Conservation (phyloP, 1,284 basidiomycete genomes). For the Sanguinoderma infundibulare region DNA sequence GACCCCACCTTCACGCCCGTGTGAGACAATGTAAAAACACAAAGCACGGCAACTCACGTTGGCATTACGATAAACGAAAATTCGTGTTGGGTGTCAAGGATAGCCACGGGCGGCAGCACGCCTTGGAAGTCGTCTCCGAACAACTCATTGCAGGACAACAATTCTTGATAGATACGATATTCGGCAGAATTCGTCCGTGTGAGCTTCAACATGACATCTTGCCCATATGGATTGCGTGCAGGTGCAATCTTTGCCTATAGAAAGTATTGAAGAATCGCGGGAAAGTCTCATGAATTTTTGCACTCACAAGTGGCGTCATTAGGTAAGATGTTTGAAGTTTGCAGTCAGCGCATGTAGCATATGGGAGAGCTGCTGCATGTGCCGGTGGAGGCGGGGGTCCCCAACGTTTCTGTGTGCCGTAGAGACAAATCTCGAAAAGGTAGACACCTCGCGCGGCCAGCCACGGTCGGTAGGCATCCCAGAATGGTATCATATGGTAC, state of each 20-base stretch:
- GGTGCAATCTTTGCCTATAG: neutral
- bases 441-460: neutral
- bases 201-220: constrained; percentile 9
- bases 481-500: neutral
- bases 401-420: neutral
- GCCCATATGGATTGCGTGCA: neutral
- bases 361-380: neutral
- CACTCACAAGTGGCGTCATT: neutral
- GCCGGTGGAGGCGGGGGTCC: neutral
- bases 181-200: neutral
- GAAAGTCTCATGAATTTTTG: neutral
- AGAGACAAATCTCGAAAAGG: neutral
- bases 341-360: neutral
- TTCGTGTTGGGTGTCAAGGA: constrained; percentile 5
- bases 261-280: neutral
- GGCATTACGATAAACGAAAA: constrained; percentile 10
- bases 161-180: constrained; percentile 3
- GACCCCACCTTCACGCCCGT: constrained; percentile 2
- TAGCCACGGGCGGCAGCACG: neutral
- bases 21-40: neutral
- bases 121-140: neutral
- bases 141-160: constrained; percentile 5
- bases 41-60: neutral
- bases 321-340: neutral
- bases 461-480: neutral